Evolutionary conservation across 495 filamentous ascomycete genomes (phyloP).

Genomic region (Penicillium fimorum): DNA sequence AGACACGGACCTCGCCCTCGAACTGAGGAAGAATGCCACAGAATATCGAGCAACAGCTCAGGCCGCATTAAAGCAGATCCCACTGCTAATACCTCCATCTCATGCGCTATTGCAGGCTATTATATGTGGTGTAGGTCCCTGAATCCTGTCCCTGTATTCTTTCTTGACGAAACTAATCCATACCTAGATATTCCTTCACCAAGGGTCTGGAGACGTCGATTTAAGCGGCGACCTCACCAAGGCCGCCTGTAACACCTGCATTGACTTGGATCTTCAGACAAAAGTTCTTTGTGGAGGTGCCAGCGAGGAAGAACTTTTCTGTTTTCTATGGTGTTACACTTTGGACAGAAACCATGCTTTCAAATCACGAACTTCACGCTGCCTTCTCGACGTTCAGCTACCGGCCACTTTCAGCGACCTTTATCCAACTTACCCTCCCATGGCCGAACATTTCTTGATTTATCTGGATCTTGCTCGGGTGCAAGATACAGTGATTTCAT

Average conservation of each 20-base stretch:
- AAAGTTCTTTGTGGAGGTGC: background rate
- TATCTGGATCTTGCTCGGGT: slow-evolving; percentile 23
- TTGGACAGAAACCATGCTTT: slow-evolving; percentile 26
- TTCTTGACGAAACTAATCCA: background rate
- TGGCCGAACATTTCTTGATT: slow-evolving; percentile 15
- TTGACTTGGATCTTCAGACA: slow-evolving; percentile 16
- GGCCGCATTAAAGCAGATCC: slow-evolving; percentile 18
- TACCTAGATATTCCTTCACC: slow-evolving; percentile 21
- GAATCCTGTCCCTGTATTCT: no score
- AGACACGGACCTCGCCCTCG: slow-evolving; percentile 10
- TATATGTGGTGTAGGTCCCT: slow-evolving; percentile 1
- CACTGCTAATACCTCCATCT: slow-evolving; percentile 12
- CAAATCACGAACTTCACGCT: slow-evolving; percentile 15
- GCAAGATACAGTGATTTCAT: slow-evolving; percentile 19
- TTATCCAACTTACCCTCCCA: background rate
- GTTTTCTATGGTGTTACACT: slow-evolving; percentile 28
- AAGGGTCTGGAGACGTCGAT: slow-evolving; percentile 22
- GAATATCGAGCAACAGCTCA: slow-evolving; percentile 19
- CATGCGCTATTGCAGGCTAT: slow-evolving; percentile 17
- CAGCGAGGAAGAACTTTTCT: slow-evolving; percentile 23
- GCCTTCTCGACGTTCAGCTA: slow-evolving; percentile 8
- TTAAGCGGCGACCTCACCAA: slow-evolving; percentile 18
- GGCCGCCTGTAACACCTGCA: slow-evolving; percentile 21
- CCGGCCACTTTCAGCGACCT: slow-evolving; percentile 1
- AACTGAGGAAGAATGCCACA: slow-evolving; percentile 9